phyloP scores from a whole-genome alignment of 2,329 filamentous ascomycete species.

The Thelonectria blattea region DNA sequence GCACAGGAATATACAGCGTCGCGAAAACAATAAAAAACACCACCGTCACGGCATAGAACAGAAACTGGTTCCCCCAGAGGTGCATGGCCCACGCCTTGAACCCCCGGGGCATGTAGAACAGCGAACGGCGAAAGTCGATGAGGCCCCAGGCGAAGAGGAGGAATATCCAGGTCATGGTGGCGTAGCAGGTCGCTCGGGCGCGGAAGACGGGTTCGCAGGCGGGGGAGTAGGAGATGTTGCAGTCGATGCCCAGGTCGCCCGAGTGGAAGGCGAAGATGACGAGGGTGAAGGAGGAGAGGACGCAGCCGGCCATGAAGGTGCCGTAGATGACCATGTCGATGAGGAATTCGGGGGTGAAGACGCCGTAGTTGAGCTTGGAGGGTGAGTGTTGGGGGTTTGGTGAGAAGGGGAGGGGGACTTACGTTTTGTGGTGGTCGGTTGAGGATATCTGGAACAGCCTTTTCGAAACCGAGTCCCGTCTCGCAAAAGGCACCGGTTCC shows the following conservation, averaged over 20 bases:
- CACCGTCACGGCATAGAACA: conserved; percentile 55
- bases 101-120: conserved; percentile 65
- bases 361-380: conserved; percentile 50
- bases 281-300: conserved; percentile 62
- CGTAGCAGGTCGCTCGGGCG: conserved; percentile 70
- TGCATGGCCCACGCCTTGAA: conserved; percentile 60
- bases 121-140: conserved; percentile 67
- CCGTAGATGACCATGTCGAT: conserved; percentile 69
- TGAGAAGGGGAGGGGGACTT: neutral
- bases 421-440: conserved; percentile 59
- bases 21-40: conserved; percentile 65
- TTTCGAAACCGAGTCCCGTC: conserved; percentile 74
- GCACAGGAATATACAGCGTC: conserved; percentile 70
- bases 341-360: conserved; percentile 69
- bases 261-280: conserved; percentile 54
- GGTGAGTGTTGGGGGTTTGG: too few species aligned
- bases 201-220: conserved; percentile 65
- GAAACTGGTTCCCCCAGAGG: conserved; percentile 61
- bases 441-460: conserved; percentile 70
- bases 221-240: conserved; percentile 59
- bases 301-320: conserved; percentile 66
- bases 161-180: conserved; percentile 71
- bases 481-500: conserved; percentile 73
- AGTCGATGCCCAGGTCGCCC: conserved; percentile 61
- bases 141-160: conserved; percentile 76